Evolutionary conservation across 2,329 filamentous ascomycete genomes (phyloP).

Genomic region (Colletotrichum camelliae): DNA sequence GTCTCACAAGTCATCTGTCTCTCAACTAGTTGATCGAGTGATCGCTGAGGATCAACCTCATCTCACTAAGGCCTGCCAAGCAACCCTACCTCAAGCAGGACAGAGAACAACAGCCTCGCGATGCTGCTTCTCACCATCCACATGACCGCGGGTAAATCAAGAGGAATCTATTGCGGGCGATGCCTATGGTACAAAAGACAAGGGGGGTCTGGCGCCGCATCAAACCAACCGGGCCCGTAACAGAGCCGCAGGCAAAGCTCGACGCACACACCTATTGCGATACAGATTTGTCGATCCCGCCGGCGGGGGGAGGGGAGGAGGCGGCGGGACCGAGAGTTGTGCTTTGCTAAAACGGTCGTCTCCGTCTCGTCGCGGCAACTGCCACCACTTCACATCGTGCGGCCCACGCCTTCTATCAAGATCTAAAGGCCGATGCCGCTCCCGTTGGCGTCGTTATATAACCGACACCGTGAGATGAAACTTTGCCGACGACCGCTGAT

Average conservation of each 20-base stretch:
- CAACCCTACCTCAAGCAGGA: not conserved
- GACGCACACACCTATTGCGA: not conserved
- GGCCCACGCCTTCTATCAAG: not conserved
- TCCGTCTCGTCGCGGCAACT: not conserved
- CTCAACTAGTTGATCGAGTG: not conserved
- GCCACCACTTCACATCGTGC: not conserved
- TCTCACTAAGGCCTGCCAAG: not conserved
- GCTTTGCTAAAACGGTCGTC: not conserved
- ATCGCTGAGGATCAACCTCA: not conserved
- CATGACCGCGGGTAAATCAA: not conserved
- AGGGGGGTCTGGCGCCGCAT: constrained; percentile 6
- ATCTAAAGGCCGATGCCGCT: constrained; percentile 2
- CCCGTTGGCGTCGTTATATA: not conserved
- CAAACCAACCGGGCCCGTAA: not conserved
- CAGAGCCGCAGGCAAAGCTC: not conserved
- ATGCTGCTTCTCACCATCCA: not conserved
- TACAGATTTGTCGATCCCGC: constrained; percentile 13
- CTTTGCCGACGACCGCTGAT: not conserved
- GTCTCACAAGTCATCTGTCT: not conserved
- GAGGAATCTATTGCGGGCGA: constrained; percentile 26
- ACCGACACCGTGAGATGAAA: not conserved
- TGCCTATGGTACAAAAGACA: constrained; percentile 26
- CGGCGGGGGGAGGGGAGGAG: not conserved
- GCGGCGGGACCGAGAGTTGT: not conserved
- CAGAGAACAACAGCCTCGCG: not conserved